Percentiles rank a stretch among this genome's conserved stretches.
Conservation (phyloP, 1,284 basidiomycete genomes). For the Inonotus hispidus region DNA sequence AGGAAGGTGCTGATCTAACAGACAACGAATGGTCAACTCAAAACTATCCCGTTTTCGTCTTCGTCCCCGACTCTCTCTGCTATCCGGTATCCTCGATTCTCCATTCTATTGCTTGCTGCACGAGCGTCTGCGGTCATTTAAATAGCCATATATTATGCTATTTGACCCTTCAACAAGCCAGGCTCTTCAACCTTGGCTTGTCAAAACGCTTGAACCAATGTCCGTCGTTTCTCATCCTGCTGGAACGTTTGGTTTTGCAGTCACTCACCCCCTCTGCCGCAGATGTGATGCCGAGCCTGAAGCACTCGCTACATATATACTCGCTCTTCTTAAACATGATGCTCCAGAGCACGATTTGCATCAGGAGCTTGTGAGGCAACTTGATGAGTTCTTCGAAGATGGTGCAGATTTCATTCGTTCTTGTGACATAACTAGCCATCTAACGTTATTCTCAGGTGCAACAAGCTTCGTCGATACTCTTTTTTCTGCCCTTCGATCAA, state of each 20-base stretch:
- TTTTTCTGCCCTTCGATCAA: conserved; percentile 75
- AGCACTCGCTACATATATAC: conserved; percentile 90
- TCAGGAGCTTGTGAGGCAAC: conserved; percentile 69
- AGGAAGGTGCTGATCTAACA: not conserved
- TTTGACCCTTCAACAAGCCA: conserved; percentile 13
- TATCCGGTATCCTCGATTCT: not conserved
- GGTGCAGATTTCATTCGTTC: conserved; percentile 40
- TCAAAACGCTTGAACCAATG: conserved; percentile 84
- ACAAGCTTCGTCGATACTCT: conserved; percentile 76
- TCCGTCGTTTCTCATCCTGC: conserved; percentile 32
- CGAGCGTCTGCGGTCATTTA: not conserved
- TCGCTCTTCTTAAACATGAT: conserved; percentile 92
- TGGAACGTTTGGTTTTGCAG: conserved; percentile 12
- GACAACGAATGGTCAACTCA: not conserved
- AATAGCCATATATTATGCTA: conserved; percentile 16
- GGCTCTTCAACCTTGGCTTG: conserved; percentile 53
- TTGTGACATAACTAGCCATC: conserved; percentile 8
- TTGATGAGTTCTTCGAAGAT: conserved; percentile 91
- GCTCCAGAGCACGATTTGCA: conserved; percentile 79
- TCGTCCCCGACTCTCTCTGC: not conserved
- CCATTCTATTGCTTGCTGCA: not conserved
- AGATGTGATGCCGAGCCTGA: conserved; percentile 96
- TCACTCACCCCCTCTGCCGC: conserved; percentile 20
- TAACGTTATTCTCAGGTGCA: conserved; percentile 48
- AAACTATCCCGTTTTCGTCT: not conserved